These are phyloP conservation scores for Coprinopsis strossmayeri DNA, from an alignment of 768 basidiomycete species.

Conservation along the genomic window DNA sequence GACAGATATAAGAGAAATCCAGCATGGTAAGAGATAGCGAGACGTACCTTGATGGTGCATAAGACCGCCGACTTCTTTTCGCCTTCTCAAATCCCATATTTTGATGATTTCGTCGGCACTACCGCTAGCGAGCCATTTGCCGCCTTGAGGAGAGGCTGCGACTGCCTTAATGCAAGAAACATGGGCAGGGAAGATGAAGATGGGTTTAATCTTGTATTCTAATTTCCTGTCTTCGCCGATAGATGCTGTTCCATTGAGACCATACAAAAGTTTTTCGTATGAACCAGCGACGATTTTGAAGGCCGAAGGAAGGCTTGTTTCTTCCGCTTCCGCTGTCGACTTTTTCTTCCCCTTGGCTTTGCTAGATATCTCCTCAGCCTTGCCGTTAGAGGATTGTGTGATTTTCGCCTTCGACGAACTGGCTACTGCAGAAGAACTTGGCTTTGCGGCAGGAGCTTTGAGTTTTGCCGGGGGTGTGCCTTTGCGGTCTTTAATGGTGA, in stretches of 20 bases:
- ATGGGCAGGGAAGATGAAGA: constrained; percentile 97
- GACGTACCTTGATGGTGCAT: constrained; percentile 88
- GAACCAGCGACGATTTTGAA: constrained; percentile 91
- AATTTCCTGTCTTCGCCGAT: constrained; percentile 24
- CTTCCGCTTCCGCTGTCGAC: constrained; percentile 16
- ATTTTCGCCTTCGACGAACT: constrained; percentile 11
- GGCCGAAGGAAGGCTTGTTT: constrained; percentile 37
- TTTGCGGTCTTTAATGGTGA: constrained; percentile 14
- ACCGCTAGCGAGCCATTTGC: constrained; percentile 95
- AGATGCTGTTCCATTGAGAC: constrained; percentile 61
- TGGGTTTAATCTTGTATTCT: constrained; percentile 52
- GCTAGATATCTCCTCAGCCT: constrained; percentile 1
- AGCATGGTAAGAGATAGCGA: too few relatives aligned
- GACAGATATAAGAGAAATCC: too few relatives aligned
- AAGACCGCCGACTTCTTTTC: constrained; percentile 91
- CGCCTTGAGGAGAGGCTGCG: constrained; percentile 80
- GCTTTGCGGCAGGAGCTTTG: constrained; percentile 1
- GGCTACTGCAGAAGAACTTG: constrained; percentile 7
- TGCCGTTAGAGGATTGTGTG: constrained; percentile 4
- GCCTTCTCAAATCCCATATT: constrained; percentile 88
- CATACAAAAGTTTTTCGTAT: constrained; percentile 95
- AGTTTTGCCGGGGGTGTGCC: constrained; percentile 5
- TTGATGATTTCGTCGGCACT: constrained; percentile 96
- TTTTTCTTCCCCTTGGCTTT: constrained; percentile 20
- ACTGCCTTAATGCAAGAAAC: constrained; percentile 89